A percentile compares a stretch with the other conserved stretches of the same genome.
These are phyloP conservation scores for Umbelopsis sp. DNA, from an alignment of 192 early-diverging fungal species.

Conservation along the genomic window DNA sequence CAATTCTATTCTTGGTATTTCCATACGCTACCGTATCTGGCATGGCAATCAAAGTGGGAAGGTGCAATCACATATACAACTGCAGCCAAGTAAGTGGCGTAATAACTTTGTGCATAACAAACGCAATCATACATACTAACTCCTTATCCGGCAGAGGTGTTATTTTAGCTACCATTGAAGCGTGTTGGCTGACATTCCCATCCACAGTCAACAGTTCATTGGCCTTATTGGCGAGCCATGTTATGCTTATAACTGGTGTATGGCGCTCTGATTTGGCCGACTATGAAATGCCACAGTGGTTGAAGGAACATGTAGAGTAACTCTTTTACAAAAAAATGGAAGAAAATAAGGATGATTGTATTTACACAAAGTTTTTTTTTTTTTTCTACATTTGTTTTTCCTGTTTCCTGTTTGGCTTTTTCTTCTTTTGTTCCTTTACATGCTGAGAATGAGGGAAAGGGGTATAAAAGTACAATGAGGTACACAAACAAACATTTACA, in stretches of 20 bases:
- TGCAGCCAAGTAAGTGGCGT: slow-evolving; percentile 16
- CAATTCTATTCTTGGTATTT: slow-evolving; percentile 98
- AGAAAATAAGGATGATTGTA: background rate
- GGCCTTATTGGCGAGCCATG: slow-evolving; percentile 34
- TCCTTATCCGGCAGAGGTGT: slow-evolving; percentile 16
- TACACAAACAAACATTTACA: background rate
- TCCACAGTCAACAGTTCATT: slow-evolving; percentile 32
- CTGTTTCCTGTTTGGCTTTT: no score
- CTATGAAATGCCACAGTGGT: background rate
- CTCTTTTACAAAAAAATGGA: background rate
- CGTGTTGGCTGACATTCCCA: slow-evolving; percentile 40
- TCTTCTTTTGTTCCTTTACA: no score
- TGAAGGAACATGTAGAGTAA: slow-evolving; percentile 1
- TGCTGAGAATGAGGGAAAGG: background rate
- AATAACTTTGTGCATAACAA: background rate
- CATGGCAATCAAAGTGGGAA: slow-evolving; percentile 56
- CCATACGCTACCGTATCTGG: slow-evolving; percentile 79
- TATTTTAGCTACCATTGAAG: slow-evolving; percentile 38
- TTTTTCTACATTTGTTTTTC: background rate
- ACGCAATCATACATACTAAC: background rate
- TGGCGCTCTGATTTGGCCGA: background rate
- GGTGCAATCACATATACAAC: slow-evolving; percentile 8
- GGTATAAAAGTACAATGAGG: background rate
- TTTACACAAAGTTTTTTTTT: background rate
- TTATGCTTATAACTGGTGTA: slow-evolving; percentile 22